Conservation (phyloP, 2,329 filamentous ascomycete species). For the Ilyonectria sp. region DNA sequence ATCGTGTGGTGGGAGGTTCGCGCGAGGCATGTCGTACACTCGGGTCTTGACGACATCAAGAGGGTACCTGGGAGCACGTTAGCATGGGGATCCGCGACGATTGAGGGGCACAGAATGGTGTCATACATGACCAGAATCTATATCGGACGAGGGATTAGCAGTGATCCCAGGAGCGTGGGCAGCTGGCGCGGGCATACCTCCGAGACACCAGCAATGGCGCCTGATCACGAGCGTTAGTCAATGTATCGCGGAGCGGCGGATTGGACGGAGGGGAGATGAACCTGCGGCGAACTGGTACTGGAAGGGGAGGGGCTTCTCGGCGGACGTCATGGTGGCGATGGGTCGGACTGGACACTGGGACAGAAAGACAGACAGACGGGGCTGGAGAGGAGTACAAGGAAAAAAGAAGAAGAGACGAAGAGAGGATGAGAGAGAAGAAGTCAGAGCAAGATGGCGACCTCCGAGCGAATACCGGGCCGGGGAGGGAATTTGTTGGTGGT, state of each 20-base stretch:
- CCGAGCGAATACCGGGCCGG: slow-evolving; percentile 49
- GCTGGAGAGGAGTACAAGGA: slow-evolving; percentile 26
- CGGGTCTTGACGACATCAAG: slow-evolving; percentile 98
- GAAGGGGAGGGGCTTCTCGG: slow-evolving; percentile 87
- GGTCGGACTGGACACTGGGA: slow-evolving; percentile 25
- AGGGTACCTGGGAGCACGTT: slow-evolving; percentile 81
- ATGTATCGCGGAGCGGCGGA: slow-evolving; percentile 22
- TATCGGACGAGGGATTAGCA: slow-evolving; percentile 35
- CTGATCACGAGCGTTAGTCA: slow-evolving; percentile 58
- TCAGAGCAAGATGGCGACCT: slow-evolving; percentile 40
- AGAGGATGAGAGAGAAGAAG: slow-evolving; percentile 22
- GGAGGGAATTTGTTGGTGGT: slow-evolving; percentile 50
- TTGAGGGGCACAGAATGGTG: slow-evolving; percentile 36
- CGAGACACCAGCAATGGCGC: slow-evolving; percentile 96
- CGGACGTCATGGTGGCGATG: slow-evolving; percentile 52
- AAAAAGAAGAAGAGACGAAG: slow-evolving; percentile 28
- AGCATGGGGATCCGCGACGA: slow-evolving; percentile 6
- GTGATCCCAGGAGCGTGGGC: slow-evolving; percentile 36
- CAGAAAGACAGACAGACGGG: slow-evolving; percentile 23
- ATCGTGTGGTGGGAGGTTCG: slow-evolving; percentile 23
- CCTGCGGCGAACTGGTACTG: slow-evolving; percentile 96
- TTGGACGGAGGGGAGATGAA: slow-evolving; percentile 58
- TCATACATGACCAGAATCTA: slow-evolving; percentile 90
- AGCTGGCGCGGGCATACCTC: slow-evolving; percentile 74
- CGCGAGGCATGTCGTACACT: slow-evolving; percentile 75